Evolutionary conservation across 2,329 filamentous ascomycete genomes (phyloP).

Genomic region (Colletotrichum eleusines): DNA sequence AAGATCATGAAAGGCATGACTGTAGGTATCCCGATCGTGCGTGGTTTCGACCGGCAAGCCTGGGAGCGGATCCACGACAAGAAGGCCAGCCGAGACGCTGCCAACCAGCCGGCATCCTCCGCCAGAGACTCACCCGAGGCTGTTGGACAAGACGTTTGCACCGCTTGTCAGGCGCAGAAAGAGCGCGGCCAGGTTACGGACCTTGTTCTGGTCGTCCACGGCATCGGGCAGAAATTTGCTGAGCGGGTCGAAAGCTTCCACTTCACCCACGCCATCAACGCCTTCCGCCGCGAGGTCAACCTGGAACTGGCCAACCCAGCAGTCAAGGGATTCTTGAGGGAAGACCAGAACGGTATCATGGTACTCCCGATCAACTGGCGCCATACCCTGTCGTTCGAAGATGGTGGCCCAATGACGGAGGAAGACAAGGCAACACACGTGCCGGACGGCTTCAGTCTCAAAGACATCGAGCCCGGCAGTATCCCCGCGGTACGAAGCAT

Average conservation of each 20-base stretch:
- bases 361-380: slow-evolving; percentile 95
- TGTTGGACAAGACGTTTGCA: slow-evolving; percentile 53
- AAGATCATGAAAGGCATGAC: slow-evolving; percentile 87
- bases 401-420: slow-evolving; percentile 72
- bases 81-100: slow-evolving; percentile 50
- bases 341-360: slow-evolving; percentile 91
- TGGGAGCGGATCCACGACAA: slow-evolving; percentile 80
- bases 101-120: slow-evolving; percentile 44
- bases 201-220: slow-evolving; percentile 90
- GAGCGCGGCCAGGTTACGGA: slow-evolving; percentile 81
- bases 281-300: slow-evolving; percentile 87
- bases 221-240: slow-evolving; percentile 95
- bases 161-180: slow-evolving; percentile 73
- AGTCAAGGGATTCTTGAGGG: slow-evolving; percentile 80
- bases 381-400: slow-evolving; percentile 87
- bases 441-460: slow-evolving; percentile 72
- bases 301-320: slow-evolving; percentile 80
- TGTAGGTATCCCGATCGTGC: slow-evolving; percentile 87
- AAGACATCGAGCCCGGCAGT: slow-evolving; percentile 91
- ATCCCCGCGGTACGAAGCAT: slow-evolving; percentile 93
- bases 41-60: slow-evolving; percentile 82
- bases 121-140: slow-evolving; percentile 37
- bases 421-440: slow-evolving; percentile 66
- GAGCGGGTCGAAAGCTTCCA: slow-evolving; percentile 96
- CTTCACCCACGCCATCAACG: slow-evolving; percentile 96